Evolutionary conservation across 495 filamentous ascomycete species (phyloP).

Genomic region (Filosporella fistucella): DNA sequence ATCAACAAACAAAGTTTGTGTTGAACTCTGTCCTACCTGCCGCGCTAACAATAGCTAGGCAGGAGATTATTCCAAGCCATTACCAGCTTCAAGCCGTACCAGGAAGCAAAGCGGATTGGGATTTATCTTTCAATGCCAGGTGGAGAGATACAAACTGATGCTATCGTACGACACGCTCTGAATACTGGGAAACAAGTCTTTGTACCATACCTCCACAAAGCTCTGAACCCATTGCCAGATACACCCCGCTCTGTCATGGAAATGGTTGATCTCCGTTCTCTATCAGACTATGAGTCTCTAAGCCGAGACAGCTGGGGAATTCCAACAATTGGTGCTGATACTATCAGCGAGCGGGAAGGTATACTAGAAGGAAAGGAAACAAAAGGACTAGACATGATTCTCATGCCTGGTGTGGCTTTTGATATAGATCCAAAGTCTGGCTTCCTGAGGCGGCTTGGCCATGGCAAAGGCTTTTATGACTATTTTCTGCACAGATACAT

Average conservation of each 20-base stretch:
- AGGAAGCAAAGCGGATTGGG: constrained; percentile 66
- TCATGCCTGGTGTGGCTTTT: constrained; percentile 94
- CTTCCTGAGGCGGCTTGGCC: constrained; percentile 70
- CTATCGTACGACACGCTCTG: constrained; percentile 78
- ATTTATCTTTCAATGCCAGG: constrained; percentile 91
- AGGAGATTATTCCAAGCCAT: constrained; percentile 42
- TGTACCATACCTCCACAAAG: constrained; percentile 79
- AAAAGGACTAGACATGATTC: constrained; percentile 73
- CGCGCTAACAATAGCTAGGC: constrained; percentile 40
- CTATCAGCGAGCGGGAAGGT: constrained; percentile 58
- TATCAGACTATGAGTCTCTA: constrained; percentile 71
- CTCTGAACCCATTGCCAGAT: constrained; percentile 21
- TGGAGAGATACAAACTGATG: constrained; percentile 75
- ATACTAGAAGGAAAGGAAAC: constrained; percentile 53
- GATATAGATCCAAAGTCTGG: constrained; percentile 49
- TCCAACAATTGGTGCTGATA: constrained; percentile 63
- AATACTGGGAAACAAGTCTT: constrained; percentile 76
- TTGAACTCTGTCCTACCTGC: too few species aligned
- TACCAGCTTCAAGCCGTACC: constrained; percentile 44
- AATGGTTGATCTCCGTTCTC: constrained; percentile 74
- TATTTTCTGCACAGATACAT: constrained; percentile 76
- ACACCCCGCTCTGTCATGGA: constrained; percentile 74
- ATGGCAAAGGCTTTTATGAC: constrained; percentile 98
- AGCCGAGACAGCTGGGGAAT: constrained; percentile 87
- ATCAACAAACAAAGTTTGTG: constrained; percentile 61